Conservation (phyloP, 208 protist species). For the Vickermania spadyakhi region DNA sequence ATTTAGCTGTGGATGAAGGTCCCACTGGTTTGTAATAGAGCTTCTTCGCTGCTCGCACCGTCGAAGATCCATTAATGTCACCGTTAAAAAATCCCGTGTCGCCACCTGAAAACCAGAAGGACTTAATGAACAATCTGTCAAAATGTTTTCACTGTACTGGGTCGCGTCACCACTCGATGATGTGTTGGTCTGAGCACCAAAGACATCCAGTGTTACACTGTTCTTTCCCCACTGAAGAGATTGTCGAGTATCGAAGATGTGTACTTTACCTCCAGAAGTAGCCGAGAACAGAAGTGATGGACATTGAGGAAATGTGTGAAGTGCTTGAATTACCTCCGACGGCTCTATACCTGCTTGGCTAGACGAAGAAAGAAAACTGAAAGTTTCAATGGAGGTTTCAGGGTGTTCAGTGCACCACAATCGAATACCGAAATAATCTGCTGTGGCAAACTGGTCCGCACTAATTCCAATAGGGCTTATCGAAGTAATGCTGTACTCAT, state of each 20-base stretch:
- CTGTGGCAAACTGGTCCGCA: conserved; percentile 66
- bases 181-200: no score
- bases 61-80: conserved; percentile 80
- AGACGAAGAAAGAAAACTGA: conserved; percentile 48
- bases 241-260: conserved; percentile 74
- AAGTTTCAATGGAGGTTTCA: conserved; percentile 75
- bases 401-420: conserved; percentile 86
- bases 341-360: conserved; percentile 37
- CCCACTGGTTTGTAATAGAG: conserved; percentile 51
- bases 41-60: conserved; percentile 8
- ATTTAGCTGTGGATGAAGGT: conserved; percentile 59
- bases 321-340: conserved; percentile 24
- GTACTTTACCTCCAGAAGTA: conserved; percentile 63
- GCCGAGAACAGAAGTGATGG: conserved; percentile 77
- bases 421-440: conserved; percentile 73
- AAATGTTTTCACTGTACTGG: conserved; percentile 46
- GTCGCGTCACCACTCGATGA: conserved; percentile 22
- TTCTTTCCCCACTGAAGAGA: conserved; percentile 60
- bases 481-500: conserved; percentile 85
- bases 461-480: conserved; percentile 57
- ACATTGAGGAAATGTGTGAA: conserved; percentile 63
- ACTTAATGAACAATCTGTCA: conserved; percentile 76
- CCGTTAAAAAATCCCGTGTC: conserved; percentile 69
- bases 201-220: conserved; percentile 58
- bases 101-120: conserved; percentile 76